Percentiles rank a stretch among this genome's conserved stretches.
phyloP scores from a whole-genome alignment of 2,329 filamentous ascomycete genomes.

The Didymella pomorum region DNA sequence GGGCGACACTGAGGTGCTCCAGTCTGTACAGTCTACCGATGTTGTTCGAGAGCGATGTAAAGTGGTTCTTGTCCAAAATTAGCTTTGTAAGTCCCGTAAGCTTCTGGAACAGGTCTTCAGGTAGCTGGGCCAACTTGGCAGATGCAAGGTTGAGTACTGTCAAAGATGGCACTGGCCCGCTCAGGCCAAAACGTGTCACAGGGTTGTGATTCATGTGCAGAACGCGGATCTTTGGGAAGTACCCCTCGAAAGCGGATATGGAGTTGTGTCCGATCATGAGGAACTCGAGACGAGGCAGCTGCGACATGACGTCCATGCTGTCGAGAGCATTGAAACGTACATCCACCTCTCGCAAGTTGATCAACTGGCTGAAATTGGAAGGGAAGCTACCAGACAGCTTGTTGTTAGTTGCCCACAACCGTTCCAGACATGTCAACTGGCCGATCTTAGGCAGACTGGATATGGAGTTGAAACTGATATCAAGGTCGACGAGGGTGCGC shows the following conservation, averaged over 20 bases:
- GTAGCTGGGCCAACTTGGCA: slow-evolving; percentile 86
- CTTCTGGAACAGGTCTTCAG: slow-evolving; percentile 85
- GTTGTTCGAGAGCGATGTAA: slow-evolving; percentile 85
- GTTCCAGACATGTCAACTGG: slow-evolving; percentile 79
- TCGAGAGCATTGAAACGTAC: slow-evolving; percentile 91
- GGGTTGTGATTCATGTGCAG: slow-evolving; percentile 94
- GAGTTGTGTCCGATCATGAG: slow-evolving; percentile 91
- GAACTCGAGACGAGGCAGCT: slow-evolving; percentile 85
- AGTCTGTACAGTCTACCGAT: slow-evolving; percentile 84
- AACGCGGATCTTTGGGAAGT: slow-evolving; percentile 83
- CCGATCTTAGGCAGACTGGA: slow-evolving; percentile 80
- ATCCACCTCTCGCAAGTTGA: slow-evolving; percentile 87
- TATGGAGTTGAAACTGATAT: slow-evolving; percentile 96
- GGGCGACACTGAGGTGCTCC: slow-evolving; percentile 92
- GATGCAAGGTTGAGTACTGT: slow-evolving; percentile 89
- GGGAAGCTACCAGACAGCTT: slow-evolving; percentile 79
- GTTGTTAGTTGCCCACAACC: slow-evolving; percentile 96
- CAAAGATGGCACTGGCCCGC: slow-evolving; percentile 77
- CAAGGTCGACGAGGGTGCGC: slow-evolving; percentile 85
- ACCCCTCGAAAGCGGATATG: slow-evolving; percentile 87
- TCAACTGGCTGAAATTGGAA: slow-evolving; percentile 73
- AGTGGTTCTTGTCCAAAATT: slow-evolving; percentile 93
- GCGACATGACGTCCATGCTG: slow-evolving; percentile 85
- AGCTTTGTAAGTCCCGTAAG: slow-evolving; percentile 87
- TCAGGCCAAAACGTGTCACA: slow-evolving; percentile 90